Evolutionary conservation across 1,284 basidiomycete species (phyloP).

Genomic region (Cutaneotrichosporon cyanovorans): DNA sequence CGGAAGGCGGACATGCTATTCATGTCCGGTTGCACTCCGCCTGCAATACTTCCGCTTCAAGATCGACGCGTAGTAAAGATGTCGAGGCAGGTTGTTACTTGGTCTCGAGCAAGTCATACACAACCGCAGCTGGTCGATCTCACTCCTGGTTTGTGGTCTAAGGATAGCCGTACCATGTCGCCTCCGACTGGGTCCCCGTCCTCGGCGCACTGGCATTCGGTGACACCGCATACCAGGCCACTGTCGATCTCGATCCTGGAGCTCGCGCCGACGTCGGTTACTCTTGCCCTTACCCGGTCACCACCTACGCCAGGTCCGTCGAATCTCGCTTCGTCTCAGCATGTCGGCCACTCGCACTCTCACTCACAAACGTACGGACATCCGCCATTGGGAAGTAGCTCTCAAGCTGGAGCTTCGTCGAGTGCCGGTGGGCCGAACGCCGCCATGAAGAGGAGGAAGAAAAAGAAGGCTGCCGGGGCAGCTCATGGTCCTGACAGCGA

Average conservation of each 20-base stretch:
- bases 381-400: background rate
- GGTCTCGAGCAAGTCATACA: too few relatives aligned
- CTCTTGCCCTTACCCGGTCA: conserved; percentile 41
- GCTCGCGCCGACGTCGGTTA: conserved; percentile 43
- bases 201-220: conserved; percentile 39
- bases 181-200: conserved; percentile 14
- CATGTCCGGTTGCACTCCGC: too few relatives aligned
- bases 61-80: too few relatives aligned
- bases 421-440: too few relatives aligned
- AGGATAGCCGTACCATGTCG: conserved; percentile 14
- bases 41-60: too few relatives aligned
- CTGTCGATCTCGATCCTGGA: conserved; percentile 44
- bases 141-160: background rate
- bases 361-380: conserved; percentile 5
- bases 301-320: conserved; percentile 6
- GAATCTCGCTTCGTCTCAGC: conserved; percentile 10
- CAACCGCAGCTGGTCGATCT: too few relatives aligned
- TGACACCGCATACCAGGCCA: conserved; percentile 42
- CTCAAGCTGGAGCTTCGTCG: too few relatives aligned
- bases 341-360: conserved; percentile 14
- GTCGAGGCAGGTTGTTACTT: too few relatives aligned
- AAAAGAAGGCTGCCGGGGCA: background rate
- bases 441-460: conserved; percentile 17
- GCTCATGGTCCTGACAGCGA: conserved; percentile 23
- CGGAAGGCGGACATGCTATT: too few relatives aligned